Percentiles rank a stretch among this genome's conserved stretches.
Evolutionary conservation across 768 basidiomycete species (phyloP).

Genomic region (Russula foetens): DNA sequence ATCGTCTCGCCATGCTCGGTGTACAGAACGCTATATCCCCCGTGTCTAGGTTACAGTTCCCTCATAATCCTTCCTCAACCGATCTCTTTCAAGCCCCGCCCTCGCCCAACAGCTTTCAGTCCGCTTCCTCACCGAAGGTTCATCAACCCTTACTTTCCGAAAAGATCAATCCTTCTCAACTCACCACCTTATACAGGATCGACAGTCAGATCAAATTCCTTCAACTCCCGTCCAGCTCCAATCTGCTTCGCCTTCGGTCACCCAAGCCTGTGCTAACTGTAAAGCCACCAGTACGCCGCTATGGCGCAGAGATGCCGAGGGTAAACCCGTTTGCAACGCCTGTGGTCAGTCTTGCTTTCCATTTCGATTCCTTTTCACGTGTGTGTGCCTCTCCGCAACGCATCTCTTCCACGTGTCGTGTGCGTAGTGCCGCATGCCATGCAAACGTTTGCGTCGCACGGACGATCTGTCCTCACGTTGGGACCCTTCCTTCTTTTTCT

Average conservation of each 20-base stretch:
- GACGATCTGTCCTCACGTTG: constrained; percentile 13
- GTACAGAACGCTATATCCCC: constrained; percentile 16
- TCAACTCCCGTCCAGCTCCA: constrained; percentile 14
- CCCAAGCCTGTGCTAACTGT: constrained; percentile 54
- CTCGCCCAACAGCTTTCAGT: constrained; percentile 11
- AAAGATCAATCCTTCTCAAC: constrained; percentile 13
- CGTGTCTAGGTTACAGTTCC: constrained; percentile 17
- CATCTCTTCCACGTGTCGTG: constrained; percentile 33
- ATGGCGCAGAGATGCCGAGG: constrained; percentile 76
- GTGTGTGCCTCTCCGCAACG: constrained; percentile 25
- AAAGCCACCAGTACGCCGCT: constrained; percentile 72
- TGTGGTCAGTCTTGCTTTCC: constrained; percentile 60
- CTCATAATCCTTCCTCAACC: constrained; percentile 14
- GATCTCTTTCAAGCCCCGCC: constrained; percentile 18
- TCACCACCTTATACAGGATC: constrained; percentile 12
- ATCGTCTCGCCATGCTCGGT: constrained; percentile 10
- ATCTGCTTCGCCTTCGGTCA: neutral
- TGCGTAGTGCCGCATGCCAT: constrained; percentile 10
- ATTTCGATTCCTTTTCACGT: constrained; percentile 28
- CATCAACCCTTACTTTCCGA: constrained; percentile 1
- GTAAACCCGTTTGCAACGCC: constrained; percentile 82
- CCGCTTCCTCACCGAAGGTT: constrained; percentile 12
- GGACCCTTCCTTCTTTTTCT: constrained; percentile 6
- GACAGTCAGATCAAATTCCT: constrained; percentile 4
- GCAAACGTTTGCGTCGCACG: constrained; percentile 23